Conservation (phyloP, 2,329 filamentous ascomycete genomes). For the Fusarium multiceps region DNA sequence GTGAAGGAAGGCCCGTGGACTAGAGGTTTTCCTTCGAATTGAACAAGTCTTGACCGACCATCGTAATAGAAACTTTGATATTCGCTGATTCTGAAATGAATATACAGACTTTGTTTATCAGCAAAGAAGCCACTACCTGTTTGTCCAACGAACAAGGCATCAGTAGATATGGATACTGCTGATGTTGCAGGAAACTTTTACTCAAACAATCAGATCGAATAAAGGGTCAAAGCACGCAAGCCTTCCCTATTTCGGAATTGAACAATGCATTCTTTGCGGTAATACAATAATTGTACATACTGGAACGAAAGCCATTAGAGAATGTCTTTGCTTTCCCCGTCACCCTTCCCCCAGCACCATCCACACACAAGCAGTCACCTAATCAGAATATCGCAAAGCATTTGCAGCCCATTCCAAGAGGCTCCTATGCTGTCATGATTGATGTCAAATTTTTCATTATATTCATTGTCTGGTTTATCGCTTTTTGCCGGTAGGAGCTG, state of each 20-base stretch:
- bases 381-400: neutral
- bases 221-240: neutral
- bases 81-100: no score
- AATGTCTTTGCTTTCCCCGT: slow-evolving; percentile 5
- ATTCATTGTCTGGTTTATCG: slow-evolving; percentile 40
- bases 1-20: neutral
- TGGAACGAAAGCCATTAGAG: slow-evolving; percentile 13
- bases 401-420: neutral
- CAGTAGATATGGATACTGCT: neutral
- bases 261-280: slow-evolving; percentile 29
- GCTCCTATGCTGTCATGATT: slow-evolving; percentile 1
- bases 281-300: slow-evolving; percentile 46
- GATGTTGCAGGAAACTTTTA: neutral
- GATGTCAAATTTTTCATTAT: slow-evolving; percentile 33
- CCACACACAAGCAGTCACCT: neutral
- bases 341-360: slow-evolving; percentile 2
- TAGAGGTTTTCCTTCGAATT: neutral
- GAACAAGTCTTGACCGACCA: neutral
- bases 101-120: neutral
- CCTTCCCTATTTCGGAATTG: neutral
- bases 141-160: neutral
- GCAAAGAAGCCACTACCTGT: neutral
- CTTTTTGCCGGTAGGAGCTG: slow-evolving; percentile 48
- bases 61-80: neutral
- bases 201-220: neutral